These are phyloP conservation scores for Penicillium maclennaniae DNA, from an alignment of 495 filamentous ascomycete species.

Conservation along the genomic window DNA sequence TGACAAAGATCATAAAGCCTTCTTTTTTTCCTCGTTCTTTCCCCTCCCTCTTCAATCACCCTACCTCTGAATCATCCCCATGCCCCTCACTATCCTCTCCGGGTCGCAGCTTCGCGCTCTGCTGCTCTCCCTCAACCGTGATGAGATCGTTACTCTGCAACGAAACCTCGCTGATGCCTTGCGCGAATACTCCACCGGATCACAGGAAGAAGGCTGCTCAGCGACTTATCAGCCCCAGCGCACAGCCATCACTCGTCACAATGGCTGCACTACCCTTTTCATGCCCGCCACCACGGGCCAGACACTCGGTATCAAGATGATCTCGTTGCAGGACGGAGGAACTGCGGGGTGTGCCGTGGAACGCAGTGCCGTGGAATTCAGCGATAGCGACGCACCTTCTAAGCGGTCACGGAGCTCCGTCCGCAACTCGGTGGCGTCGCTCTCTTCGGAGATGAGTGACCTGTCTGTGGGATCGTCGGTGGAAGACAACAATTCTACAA, in stretches of 20 bases:
- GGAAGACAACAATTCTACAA: conserved; percentile 27
- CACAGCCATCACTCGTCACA: conserved; percentile 61
- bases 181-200: conserved; percentile 76
- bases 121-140: conserved; percentile 64
- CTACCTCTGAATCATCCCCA: conserved; percentile 24
- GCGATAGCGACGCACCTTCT: conserved; percentile 16
- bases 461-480: conserved; percentile 35
- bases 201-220: conserved; percentile 54
- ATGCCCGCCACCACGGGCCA: conserved; percentile 74
- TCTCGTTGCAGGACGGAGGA: conserved; percentile 46
- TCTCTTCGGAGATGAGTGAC: conserved; percentile 41
- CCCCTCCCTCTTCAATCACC: background rate
- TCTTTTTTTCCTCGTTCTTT: background rate
- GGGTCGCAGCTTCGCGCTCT: conserved; percentile 64
- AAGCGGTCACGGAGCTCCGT: conserved; percentile 12
- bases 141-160: conserved; percentile 66
- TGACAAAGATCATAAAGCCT: conserved; percentile 9
- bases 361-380: conserved; percentile 10
- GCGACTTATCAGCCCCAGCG: conserved; percentile 72
- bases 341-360: conserved; percentile 35
- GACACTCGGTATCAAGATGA: conserved; percentile 60
- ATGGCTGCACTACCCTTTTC: conserved; percentile 80
- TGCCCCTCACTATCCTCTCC: conserved; percentile 76
- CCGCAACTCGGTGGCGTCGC: conserved; percentile 33
- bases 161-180: conserved; percentile 66